A percentile compares a stretch with the other conserved stretches of the same genome.
Conservation (phyloP, 1,284 basidiomycete species). For the Phellopilus nigrolimitatus region DNA sequence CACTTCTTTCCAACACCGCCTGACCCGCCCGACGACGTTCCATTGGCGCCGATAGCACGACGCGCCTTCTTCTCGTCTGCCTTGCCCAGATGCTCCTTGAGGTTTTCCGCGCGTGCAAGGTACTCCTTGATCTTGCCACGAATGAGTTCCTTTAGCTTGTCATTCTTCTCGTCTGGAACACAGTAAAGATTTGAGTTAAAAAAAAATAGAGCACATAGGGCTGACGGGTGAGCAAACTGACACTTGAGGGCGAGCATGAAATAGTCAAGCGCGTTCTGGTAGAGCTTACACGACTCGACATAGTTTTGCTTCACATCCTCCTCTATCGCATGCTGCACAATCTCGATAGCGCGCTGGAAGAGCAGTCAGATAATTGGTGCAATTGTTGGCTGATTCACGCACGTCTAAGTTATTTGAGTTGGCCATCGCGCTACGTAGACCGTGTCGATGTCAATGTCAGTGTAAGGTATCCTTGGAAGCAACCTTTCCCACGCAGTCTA, state of each 20-base stretch:
- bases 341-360: constrained; percentile 84
- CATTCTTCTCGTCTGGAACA: constrained; percentile 88
- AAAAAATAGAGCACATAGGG: background rate
- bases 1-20: constrained; percentile 67
- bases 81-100: constrained; percentile 79
- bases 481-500: constrained; percentile 7
- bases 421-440: constrained; percentile 19
- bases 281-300: constrained; percentile 89
- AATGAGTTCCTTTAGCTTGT: constrained; percentile 87
- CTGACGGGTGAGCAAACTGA: constrained; percentile 32
- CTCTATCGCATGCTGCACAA: constrained; percentile 94
- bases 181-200: background rate
- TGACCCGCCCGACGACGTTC: constrained; percentile 55
- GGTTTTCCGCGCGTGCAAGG: constrained; percentile 85
- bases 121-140: constrained; percentile 91
- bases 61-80: constrained; percentile 66
- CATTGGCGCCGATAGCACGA: constrained; percentile 77
- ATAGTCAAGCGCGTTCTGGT: constrained; percentile 95
- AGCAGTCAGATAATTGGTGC: background rate
- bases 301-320: constrained; percentile 95
- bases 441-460: no score
- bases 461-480: background rate
- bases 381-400: background rate
- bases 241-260: constrained; percentile 92
- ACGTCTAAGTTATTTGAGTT: constrained; percentile 23